Evolutionary conservation across 495 filamentous ascomycete genomes (phyloP).

Genomic region (Neurospora sp.): DNA sequence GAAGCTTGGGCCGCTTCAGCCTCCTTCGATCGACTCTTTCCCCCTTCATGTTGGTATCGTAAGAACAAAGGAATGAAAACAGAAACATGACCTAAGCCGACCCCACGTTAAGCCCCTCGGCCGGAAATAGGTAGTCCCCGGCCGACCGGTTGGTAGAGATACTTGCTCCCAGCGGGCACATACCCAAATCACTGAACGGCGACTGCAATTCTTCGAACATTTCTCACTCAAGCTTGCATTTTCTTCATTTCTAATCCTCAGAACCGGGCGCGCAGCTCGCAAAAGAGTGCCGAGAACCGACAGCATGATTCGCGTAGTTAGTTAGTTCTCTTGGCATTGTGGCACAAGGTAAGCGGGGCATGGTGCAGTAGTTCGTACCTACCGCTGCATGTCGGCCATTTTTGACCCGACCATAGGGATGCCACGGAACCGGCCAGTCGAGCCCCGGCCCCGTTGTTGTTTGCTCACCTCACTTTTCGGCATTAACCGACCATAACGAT

Average conservation of each 20-base stretch:
- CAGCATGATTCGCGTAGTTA: neutral
- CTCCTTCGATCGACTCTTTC: neutral
- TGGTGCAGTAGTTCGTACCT: neutral
- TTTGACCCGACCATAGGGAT: neutral
- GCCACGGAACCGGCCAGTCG: neutral
- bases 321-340: neutral
- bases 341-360: neutral
- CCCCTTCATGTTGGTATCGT: neutral
- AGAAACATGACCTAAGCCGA: neutral
- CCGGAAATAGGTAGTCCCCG: neutral
- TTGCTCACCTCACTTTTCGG: neutral
- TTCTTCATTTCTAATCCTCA: neutral
- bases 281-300: neutral
- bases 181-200: neutral
- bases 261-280: neutral
- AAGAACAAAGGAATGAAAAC: neutral
- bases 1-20: neutral
- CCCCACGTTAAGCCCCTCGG: neutral
- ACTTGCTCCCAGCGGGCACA: neutral
- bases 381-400: neutral
- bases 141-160: too few species aligned
- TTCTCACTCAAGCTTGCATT: neutral
- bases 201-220: neutral
- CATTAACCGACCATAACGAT: neutral
- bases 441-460: neutral